phyloP scores from a whole-genome alignment of 371 early-diverging fungal genomes.

The Zancudomyces culisetae region DNA sequence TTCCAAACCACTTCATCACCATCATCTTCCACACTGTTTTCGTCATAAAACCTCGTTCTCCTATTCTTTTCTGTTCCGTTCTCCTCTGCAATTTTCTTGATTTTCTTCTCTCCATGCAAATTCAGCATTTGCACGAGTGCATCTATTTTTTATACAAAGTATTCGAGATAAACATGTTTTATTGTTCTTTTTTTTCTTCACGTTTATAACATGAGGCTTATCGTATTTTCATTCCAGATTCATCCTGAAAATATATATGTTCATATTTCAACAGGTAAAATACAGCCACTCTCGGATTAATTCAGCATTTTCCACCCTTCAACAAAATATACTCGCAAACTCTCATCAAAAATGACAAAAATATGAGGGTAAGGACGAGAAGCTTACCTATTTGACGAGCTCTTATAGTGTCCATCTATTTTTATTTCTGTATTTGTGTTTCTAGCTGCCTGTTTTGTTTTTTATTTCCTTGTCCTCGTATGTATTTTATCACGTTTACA shows the following conservation, averaged over 20 bases:
- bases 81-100: background rate
- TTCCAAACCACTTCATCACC: constrained; percentile 55
- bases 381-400: constrained; percentile 2
- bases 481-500: no score
- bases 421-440: no score
- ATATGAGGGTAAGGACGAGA: background rate
- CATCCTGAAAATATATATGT: no score
- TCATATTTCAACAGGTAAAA: no score
- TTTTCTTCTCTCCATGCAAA: background rate
- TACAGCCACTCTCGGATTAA: no score
- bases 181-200: no score
- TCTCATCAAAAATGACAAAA: background rate
- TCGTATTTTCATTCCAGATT: no score
- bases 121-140: background rate
- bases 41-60: background rate
- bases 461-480: no score
- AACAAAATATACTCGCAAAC: background rate
- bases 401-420: background rate
- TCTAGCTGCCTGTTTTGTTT: no score
- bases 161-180: no score
- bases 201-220: no score
- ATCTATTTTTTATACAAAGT: background rate
- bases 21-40: background rate
- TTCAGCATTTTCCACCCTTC: no score
- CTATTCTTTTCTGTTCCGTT: background rate